These are phyloP conservation scores for Solanum hybrid DNA, from an alignment of 305 asterid genomes.

Conservation along the genomic window DNA sequence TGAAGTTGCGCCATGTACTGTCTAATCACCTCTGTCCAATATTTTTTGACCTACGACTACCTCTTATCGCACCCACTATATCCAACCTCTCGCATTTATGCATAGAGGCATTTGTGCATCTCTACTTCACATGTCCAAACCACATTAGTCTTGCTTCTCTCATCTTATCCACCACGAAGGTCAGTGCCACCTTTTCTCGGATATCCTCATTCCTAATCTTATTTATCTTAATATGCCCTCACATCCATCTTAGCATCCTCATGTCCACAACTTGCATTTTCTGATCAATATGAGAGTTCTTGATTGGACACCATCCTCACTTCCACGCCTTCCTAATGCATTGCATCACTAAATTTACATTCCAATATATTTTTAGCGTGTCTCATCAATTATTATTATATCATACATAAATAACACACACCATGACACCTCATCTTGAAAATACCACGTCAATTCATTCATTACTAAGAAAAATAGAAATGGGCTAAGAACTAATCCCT, in stretches of 20 bases:
- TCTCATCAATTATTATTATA: not conserved
- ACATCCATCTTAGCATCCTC: not conserved
- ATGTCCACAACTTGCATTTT: not conserved
- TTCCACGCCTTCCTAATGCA: not conserved
- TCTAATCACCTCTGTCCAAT: too few species aligned
- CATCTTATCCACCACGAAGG: not conserved
- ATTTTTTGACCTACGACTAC: too few species aligned
- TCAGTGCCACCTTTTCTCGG: too few species aligned
- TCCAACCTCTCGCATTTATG: too few species aligned
- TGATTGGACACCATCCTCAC: not conserved
- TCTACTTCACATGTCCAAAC: too few species aligned
- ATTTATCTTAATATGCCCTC: not conserved
- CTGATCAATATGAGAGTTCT: not conserved
- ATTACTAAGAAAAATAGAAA: not conserved
- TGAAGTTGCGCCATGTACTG: too few species aligned
- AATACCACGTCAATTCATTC: not conserved
- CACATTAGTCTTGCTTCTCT: too few species aligned
- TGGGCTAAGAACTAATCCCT: not conserved
- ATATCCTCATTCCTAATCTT: not conserved
- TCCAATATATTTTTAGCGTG: too few species aligned
- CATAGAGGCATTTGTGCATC: too few species aligned
- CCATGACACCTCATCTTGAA: not conserved
- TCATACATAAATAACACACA: too few species aligned
- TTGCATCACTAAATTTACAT: not conserved
- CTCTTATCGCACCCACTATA: too few species aligned